These are phyloP conservation scores for Venustampulla echinocandica DNA, from an alignment of 495 filamentous ascomycete genomes.

Conservation along the genomic window DNA sequence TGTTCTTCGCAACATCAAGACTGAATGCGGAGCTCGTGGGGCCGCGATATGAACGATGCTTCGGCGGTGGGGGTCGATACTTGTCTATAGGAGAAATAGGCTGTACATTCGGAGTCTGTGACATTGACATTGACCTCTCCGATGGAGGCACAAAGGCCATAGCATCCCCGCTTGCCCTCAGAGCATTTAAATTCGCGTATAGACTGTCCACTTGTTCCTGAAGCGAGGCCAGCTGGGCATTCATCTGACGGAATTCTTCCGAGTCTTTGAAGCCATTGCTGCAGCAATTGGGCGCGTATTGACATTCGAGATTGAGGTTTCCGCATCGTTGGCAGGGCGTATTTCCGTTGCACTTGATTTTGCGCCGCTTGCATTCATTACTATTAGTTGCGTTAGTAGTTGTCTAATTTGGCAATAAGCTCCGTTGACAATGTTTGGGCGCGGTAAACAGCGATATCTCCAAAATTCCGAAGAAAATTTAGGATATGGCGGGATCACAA, in stretches of 20 bases:
- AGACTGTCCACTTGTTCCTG: constrained; percentile 79
- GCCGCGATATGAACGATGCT: constrained; percentile 65
- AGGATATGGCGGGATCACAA: too few species aligned
- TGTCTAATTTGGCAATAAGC: not conserved
- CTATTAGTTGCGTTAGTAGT: constrained; percentile 28
- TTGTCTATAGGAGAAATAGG: constrained; percentile 15
- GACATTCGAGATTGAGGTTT: constrained; percentile 67
- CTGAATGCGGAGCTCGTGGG: constrained; percentile 82
- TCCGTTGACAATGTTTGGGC: not conserved
- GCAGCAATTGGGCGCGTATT: constrained; percentile 91
- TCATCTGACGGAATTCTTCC: constrained; percentile 77
- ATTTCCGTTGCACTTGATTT: constrained; percentile 90
- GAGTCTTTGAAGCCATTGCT: constrained; percentile 72
- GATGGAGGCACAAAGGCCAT: constrained; percentile 13
- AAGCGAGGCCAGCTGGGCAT: constrained; percentile 59
- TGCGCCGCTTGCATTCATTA: constrained; percentile 82
- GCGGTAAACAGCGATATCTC: not conserved
- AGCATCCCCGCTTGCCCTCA: constrained; percentile 28
- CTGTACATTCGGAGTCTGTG: constrained; percentile 6
- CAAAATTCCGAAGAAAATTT: not conserved
- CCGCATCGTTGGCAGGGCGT: constrained; percentile 78
- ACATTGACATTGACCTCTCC: constrained; percentile 21
- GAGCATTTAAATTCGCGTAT: constrained; percentile 56
- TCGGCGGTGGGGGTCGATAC: constrained; percentile 14
- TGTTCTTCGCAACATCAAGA: constrained; percentile 79